Conservation (phyloP, 768 basidiomycete species). For the Lactarius akahatsu region DNA sequence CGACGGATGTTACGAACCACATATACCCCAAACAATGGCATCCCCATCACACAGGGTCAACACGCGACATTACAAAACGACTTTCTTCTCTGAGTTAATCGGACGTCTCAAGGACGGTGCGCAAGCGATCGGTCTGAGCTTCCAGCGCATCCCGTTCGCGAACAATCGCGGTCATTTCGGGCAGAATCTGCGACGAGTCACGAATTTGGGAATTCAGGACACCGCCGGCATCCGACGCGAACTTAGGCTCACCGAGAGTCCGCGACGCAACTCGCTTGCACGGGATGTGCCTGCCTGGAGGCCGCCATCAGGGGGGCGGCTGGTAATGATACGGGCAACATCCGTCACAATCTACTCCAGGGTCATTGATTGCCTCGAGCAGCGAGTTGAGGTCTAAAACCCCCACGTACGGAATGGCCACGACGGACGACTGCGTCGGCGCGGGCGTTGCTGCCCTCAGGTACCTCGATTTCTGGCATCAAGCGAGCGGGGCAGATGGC, state of each 20-base stretch:
- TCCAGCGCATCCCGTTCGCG: conserved; percentile 14
- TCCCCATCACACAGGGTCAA: background rate
- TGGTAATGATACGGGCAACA: conserved; percentile 1
- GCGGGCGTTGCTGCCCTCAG: background rate
- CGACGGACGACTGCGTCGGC: background rate
- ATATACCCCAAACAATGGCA: background rate
- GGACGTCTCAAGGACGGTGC: background rate
- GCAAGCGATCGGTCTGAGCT: conserved; percentile 11
- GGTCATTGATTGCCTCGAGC: background rate
- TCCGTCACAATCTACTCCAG: conserved; percentile 14
- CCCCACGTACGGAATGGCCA: conserved; percentile 17
- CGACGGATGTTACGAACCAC: background rate
- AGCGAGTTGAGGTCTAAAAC: background rate
- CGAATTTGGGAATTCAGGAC: conserved; percentile 1
- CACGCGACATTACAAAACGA: background rate
- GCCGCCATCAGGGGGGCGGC: background rate
- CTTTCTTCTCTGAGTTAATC: background rate
- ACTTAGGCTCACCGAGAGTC: conserved; percentile 6
- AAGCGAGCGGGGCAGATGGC: conserved; percentile 5
- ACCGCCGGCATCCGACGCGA: no score
- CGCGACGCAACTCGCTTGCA: background rate
- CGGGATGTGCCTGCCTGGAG: background rate
- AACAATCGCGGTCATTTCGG: conserved; percentile 16
- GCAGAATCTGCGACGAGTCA: conserved; percentile 6
- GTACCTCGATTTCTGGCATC: background rate